phyloP scores from a whole-genome alignment of 176 grass and related monocot species.

The Oryza longistaminata region DNA sequence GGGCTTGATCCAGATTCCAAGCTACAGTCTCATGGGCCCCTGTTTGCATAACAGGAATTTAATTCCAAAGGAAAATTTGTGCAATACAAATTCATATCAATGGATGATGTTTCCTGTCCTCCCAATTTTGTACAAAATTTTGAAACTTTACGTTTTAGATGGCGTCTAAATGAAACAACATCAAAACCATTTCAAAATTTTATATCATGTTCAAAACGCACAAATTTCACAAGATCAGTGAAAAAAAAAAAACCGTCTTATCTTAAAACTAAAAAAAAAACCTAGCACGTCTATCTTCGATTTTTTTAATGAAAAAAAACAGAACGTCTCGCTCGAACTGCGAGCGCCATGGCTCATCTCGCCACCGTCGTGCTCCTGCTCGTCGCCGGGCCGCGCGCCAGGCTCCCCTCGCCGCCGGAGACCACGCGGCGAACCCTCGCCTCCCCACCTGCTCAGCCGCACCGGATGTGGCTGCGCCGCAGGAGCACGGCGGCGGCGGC shows the following conservation, averaged over 20 bases:
- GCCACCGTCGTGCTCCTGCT: not conserved
- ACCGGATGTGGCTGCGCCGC: not conserved
- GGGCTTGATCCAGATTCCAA: too few relatives aligned
- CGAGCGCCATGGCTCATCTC: not conserved
- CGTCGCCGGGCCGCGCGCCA: not conserved
- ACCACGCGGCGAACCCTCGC: not conserved
- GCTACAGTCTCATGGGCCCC: too few relatives aligned
- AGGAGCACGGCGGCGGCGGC: not conserved
- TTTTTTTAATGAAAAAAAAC: too few relatives aligned
- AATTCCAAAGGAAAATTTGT: not conserved
- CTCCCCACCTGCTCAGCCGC: not conserved
- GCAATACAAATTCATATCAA: not conserved
- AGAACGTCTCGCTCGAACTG: not conserved
- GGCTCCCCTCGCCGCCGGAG: not conserved
- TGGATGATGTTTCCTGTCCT: not conserved
- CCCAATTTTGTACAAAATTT: not conserved
- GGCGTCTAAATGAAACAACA: too few relatives aligned
- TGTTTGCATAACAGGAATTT: not conserved
- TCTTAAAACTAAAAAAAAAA: too few relatives aligned
- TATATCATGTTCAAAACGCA: not conserved
- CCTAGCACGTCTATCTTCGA: too few relatives aligned
- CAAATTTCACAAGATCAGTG: not conserved
- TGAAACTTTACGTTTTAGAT: too few relatives aligned
- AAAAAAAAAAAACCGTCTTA: too few relatives aligned
- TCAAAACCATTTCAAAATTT: not conserved